Conservation (phyloP, 2,329 filamentous ascomycete genomes). For the Aphanoascus verrucosus region DNA sequence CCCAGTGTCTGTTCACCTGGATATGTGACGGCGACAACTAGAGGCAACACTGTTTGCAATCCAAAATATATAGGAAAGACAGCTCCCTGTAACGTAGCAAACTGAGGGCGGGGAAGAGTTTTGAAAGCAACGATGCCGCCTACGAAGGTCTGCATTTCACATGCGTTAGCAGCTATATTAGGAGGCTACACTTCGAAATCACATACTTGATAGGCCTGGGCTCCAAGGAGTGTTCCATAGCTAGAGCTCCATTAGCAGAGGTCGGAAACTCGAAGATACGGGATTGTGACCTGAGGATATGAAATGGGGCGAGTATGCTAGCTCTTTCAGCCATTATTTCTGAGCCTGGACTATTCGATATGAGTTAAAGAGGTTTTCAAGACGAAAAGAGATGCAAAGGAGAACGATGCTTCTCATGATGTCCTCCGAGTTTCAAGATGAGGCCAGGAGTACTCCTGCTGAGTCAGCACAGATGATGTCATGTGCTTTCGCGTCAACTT, state of each 20-base stretch:
- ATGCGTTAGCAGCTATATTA: constrained; percentile 4
- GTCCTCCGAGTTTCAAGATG: background rate
- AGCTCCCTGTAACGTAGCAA: constrained; percentile 66
- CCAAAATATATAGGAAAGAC: constrained; percentile 77
- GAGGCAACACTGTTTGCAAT: constrained; percentile 65
- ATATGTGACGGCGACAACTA: constrained; percentile 67
- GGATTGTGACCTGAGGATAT: constrained; percentile 17
- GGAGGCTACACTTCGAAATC: background rate
- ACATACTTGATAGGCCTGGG: constrained; percentile 70
- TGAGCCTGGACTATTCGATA: background rate
- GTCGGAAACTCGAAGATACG: background rate
- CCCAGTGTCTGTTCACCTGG: constrained; percentile 46
- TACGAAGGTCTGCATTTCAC: constrained; percentile 56
- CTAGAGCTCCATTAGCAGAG: constrained; percentile 34
- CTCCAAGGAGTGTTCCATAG: constrained; percentile 79
- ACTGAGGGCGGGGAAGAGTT: constrained; percentile 65
- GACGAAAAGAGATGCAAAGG: background rate
- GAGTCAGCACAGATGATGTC: constrained; percentile 24
- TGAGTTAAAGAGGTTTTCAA: too few relatives aligned
- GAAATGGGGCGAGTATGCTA: constrained; percentile 14
- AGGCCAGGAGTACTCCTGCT: background rate
- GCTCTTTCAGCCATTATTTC: constrained; percentile 9
- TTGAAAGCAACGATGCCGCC: constrained; percentile 64
- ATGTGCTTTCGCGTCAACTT: constrained; percentile 30
- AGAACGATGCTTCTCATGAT: too few relatives aligned